phyloP scores from a whole-genome alignment of 305 asterid species.

The Vinca major region DNA sequence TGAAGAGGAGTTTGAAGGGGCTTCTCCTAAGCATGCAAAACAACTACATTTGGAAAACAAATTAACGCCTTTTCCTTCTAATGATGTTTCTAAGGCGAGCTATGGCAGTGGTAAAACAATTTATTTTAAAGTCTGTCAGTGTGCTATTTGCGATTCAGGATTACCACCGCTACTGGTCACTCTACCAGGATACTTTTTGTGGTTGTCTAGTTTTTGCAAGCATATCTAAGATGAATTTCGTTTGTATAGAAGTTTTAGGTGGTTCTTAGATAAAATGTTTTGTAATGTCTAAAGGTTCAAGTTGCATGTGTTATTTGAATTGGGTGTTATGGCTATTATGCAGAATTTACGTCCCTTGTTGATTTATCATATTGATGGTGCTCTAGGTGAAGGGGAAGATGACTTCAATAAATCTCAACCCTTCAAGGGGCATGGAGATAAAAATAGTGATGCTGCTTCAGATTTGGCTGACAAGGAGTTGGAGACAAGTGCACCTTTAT shows the following conservation, averaged over 20 bases:
- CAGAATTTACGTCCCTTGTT: neutral
- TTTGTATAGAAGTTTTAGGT: neutral
- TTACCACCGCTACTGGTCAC: neutral
- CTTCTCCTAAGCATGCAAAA: conserved; percentile 43
- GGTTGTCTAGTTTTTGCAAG: neutral
- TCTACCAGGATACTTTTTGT: neutral
- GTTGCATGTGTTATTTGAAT: neutral
- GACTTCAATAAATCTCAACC: conserved; percentile 10
- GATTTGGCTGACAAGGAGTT: conserved; percentile 19
- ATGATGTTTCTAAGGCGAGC: conserved; percentile 10
- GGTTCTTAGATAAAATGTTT: neutral
- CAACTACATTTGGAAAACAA: conserved; percentile 25
- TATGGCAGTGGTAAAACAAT: conserved; percentile 28
- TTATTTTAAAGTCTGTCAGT: neutral
- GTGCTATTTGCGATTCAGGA: neutral
- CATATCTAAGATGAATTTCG: neutral
- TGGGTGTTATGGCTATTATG: neutral
- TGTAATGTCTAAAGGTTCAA: neutral
- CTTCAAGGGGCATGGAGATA: conserved; percentile 11
- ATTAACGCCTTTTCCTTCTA: conserved; percentile 22
- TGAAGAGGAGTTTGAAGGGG: conserved; percentile 35
- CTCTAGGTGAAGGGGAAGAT: conserved; percentile 12
- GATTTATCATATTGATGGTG: neutral
- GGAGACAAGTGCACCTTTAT: conserved; percentile 23
- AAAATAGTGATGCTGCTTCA: conserved; percentile 4